phyloP scores from a whole-genome alignment of 202 grass and related monocot genomes.

The Zoysia matrella region DNA sequence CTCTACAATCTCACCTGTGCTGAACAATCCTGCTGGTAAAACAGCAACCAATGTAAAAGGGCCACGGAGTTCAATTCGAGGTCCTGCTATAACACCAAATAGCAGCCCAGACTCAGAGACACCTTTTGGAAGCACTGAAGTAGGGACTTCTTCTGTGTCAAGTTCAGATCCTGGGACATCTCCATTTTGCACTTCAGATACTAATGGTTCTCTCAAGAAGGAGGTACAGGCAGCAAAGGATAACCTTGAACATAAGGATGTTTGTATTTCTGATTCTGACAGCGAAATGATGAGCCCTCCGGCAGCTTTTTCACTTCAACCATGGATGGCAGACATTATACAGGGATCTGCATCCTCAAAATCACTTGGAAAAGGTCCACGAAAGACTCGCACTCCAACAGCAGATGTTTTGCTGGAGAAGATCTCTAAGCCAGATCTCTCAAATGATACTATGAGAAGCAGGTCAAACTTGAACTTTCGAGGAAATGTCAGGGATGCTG shows the following conservation, averaged over 20 bases:
- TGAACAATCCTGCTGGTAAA: slow-evolving; percentile 53
- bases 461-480: no score
- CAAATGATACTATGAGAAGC: no score
- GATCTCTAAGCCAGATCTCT: no score
- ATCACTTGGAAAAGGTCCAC: slow-evolving; percentile 50
- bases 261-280: slow-evolving; percentile 87
- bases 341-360: slow-evolving; percentile 56
- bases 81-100: no score
- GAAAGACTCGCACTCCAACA: slow-evolving; percentile 41
- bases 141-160: slow-evolving; percentile 51
- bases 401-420: no score
- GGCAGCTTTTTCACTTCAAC: slow-evolving; percentile 69
- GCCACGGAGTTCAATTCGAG: background rate
- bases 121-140: no score
- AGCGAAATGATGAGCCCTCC: slow-evolving; percentile 69
- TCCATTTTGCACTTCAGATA: slow-evolving; percentile 79
- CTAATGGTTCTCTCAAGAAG: slow-evolving; percentile 66
- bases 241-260: slow-evolving; percentile 54
- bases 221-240: slow-evolving; percentile 58
- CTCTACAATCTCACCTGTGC: slow-evolving; percentile 39
- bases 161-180: slow-evolving; percentile 96
- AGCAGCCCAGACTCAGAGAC: no score
- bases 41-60: slow-evolving; percentile 56
- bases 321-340: slow-evolving; percentile 86
- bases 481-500: no score